A percentile compares a stretch with the other conserved stretches of the same genome.
Evolutionary conservation across 306 rosid species (phyloP).

Genomic region (Trifolium repens): DNA sequence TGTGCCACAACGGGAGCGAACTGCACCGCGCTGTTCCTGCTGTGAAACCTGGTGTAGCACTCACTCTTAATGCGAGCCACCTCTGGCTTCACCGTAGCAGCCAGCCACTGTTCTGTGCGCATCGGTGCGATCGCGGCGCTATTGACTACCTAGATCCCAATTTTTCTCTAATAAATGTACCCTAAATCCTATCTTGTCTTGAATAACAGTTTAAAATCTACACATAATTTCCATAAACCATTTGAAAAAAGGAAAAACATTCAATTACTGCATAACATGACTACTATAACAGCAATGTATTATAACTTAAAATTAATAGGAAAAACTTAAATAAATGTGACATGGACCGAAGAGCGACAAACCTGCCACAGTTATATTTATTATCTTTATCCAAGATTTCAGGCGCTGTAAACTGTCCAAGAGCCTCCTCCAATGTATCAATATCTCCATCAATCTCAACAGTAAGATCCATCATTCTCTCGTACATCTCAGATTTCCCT

Average conservation of each 20-base stretch:
- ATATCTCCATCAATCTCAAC: conserved; percentile 84
- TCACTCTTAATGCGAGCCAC: background rate
- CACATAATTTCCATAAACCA: conserved; percentile 1
- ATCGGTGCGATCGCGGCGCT: background rate
- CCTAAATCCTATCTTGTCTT: background rate
- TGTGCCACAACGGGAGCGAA: background rate
- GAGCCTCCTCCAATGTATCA: conserved; percentile 87
- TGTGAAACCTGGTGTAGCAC: background rate
- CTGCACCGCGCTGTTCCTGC: background rate
- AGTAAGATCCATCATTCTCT: conserved; percentile 86
- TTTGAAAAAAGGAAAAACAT: background rate
- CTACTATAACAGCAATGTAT: conserved; percentile 8
- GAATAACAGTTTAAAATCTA: conserved; percentile 2
- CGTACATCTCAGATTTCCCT: conserved; percentile 70
- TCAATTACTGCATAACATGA: background rate
- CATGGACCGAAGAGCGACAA: conserved; percentile 32
- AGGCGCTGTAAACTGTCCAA: conserved; percentile 76
- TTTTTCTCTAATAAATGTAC: background rate
- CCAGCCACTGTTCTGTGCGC: background rate
- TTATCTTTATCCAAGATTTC: conserved; percentile 76
- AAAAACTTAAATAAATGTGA: conserved; percentile 3
- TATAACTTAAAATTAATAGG: conserved; percentile 20
- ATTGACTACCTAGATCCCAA: background rate
- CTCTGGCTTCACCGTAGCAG: background rate
- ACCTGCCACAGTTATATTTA: conserved; percentile 80